Conservation (phyloP, 2,329 filamentous ascomycete genomes). For the Leptosphaerulina australis region DNA sequence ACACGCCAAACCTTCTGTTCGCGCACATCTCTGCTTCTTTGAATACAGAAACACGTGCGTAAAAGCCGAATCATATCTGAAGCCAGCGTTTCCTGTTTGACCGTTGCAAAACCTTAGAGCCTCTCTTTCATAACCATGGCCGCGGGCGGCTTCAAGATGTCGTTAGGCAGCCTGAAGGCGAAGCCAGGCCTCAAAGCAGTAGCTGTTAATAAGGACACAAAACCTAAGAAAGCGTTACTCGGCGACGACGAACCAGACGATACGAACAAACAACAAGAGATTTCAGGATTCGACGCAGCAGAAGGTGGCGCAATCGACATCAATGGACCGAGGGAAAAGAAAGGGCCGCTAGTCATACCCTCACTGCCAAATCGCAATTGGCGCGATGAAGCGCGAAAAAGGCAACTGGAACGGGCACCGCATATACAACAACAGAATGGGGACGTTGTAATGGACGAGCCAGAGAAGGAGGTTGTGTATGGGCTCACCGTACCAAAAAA, state of each 20-base stretch:
- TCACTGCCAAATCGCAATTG: constrained; percentile 66
- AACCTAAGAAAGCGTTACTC: constrained; percentile 37
- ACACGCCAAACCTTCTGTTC: neutral
- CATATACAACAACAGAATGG: constrained; percentile 52
- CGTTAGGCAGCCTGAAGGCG: constrained; percentile 37
- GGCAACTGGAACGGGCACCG: constrained; percentile 64
- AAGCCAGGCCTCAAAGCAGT: constrained; percentile 36
- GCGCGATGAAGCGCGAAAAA: constrained; percentile 60
- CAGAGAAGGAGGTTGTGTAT: constrained; percentile 52
- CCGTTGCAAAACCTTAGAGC: neutral
- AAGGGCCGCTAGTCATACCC: constrained; percentile 63
- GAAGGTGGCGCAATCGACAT: constrained; percentile 56
- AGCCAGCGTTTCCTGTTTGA: too few relatives aligned
- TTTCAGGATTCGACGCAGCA: constrained; percentile 61
- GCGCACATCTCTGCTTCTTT: neutral
- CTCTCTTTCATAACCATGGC: constrained; percentile 38
- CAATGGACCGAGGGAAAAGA: constrained; percentile 45
- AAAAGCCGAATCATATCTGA: neutral
- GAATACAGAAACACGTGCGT: neutral
- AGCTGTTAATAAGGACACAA: constrained; percentile 24
- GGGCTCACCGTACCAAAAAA: constrained; percentile 59
- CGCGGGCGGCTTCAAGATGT: constrained; percentile 47
- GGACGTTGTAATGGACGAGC: constrained; percentile 42
- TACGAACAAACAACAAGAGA: constrained; percentile 46
- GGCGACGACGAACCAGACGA: constrained; percentile 43